Evolutionary conservation across 768 basidiomycete genomes (phyloP).

Genomic region (Suillus brevipes): DNA sequence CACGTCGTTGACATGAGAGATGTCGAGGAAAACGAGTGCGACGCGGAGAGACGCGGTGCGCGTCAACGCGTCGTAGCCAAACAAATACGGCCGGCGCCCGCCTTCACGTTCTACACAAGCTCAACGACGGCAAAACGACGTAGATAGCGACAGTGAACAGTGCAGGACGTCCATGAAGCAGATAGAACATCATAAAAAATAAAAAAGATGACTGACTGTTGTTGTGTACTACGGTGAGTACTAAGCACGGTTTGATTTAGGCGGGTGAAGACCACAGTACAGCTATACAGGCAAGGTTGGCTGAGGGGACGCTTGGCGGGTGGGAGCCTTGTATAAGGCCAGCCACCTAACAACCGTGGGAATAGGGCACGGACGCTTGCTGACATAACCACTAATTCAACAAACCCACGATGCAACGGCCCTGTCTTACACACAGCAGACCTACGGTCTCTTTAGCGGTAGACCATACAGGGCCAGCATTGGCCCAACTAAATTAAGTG

Average conservation of each 20-base stretch:
- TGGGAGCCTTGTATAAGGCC: constrained; percentile 39
- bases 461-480: background rate
- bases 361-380: constrained; percentile 36
- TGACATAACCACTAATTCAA: constrained; percentile 36
- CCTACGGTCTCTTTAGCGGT: background rate
- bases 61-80: constrained; percentile 41
- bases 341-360: constrained; percentile 34
- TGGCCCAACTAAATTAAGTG: background rate
- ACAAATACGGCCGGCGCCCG: constrained; percentile 30
- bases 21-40: constrained; percentile 17
- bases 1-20: constrained; percentile 38
- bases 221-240: constrained; percentile 28
- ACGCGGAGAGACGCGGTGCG: constrained; percentile 24
- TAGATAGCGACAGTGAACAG: constrained; percentile 12
- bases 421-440: background rate
- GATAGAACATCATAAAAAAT: constrained; percentile 26
- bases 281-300: constrained; percentile 39
- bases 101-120: constrained; percentile 8
- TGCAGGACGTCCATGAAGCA: constrained; percentile 22
- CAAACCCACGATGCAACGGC: constrained; percentile 15
- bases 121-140: constrained; percentile 25
- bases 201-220: constrained; percentile 28
- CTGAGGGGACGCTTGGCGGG: constrained; percentile 37
- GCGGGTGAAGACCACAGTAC: constrained; percentile 34
- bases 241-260: constrained; percentile 32